Evolutionary conservation across 2,329 filamentous ascomycete genomes (phyloP).

Genomic region (Epichloe coenophiala): DNA sequence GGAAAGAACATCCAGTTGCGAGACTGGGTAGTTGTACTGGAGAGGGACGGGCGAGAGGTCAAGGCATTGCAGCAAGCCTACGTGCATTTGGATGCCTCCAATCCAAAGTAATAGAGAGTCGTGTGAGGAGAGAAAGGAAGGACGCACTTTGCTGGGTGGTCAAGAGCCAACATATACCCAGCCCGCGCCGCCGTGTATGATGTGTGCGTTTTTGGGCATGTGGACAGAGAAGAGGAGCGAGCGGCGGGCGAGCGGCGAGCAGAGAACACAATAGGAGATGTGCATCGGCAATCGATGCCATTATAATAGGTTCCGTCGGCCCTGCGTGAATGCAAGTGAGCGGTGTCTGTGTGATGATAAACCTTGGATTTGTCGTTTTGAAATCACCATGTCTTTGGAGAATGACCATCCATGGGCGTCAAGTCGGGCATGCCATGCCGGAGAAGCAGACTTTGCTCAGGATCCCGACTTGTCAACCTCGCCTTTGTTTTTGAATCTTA

Average conservation of each 20-base stretch:
- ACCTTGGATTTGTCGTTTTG: not conserved
- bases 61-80: conserved; percentile 49
- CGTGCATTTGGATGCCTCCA: conserved; percentile 35
- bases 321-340: not conserved
- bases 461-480: too few species aligned
- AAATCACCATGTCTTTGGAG: too few species aligned
- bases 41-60: conserved; percentile 59
- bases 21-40: conserved; percentile 68
- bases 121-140: not conserved
- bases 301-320: not conserved
- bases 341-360: not conserved
- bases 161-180: conserved; percentile 7
- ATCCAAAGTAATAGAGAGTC: conserved; percentile 21
- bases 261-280: not conserved
- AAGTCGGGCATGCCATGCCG: too few species aligned
- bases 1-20: conserved; percentile 71
- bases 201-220: not conserved
- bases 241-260: not conserved
- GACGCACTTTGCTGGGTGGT: not conserved
- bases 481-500: too few species aligned
- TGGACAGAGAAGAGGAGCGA: too few species aligned
- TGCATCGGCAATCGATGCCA: not conserved
- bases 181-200: conserved; percentile 2
- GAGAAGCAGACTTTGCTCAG: too few species aligned
- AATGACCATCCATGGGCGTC: too few species aligned